Evolutionary conservation across 2,329 filamentous ascomycete species (phyloP).

Genomic region (Alternaria arbusti): DNA sequence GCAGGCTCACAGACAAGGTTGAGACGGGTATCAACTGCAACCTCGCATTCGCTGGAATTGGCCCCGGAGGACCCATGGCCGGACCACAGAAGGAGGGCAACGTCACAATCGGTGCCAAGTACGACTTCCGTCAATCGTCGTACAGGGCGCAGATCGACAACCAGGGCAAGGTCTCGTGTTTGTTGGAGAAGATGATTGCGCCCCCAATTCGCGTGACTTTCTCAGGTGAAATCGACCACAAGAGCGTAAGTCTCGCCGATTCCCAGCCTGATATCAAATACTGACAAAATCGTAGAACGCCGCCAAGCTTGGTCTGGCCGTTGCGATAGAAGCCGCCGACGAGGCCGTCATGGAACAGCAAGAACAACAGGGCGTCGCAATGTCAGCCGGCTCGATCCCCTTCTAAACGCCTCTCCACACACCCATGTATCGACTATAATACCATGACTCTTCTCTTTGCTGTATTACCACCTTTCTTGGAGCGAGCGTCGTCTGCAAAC

Average conservation of each 20-base stretch:
- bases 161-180: slow-evolving; percentile 87
- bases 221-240: slow-evolving; percentile 94
- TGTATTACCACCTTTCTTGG: slow-evolving; percentile 50
- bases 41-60: slow-evolving; percentile 74
- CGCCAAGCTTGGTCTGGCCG: slow-evolving; percentile 91
- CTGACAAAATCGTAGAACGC: slow-evolving; percentile 70
- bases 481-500: slow-evolving; percentile 31
- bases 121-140: slow-evolving; percentile 94
- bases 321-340: slow-evolving; percentile 65
- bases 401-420: slow-evolving; percentile 42
- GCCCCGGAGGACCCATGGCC: slow-evolving; percentile 67
- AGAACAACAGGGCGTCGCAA: slow-evolving; percentile 37
- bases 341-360: slow-evolving; percentile 52
- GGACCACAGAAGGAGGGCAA: slow-evolving; percentile 82
- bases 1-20: slow-evolving; percentile 88
- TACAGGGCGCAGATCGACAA: slow-evolving; percentile 97
- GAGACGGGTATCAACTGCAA: slow-evolving; percentile 96
- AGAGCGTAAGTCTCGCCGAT: slow-evolving; percentile 73
- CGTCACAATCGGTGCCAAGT: slow-evolving; percentile 93
- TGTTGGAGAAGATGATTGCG: slow-evolving; percentile 94
- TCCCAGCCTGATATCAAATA: background rate
- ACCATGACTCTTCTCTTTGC: slow-evolving; percentile 47
- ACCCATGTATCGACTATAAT: slow-evolving; percentile 43
- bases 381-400: slow-evolving; percentile 45
- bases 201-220: slow-evolving; percentile 93